Percentiles rank a stretch among this genome's conserved stretches.
phyloP scores from a whole-genome alignment of 2,329 filamentous ascomycete genomes.

The Boeremia lycopersici region DNA sequence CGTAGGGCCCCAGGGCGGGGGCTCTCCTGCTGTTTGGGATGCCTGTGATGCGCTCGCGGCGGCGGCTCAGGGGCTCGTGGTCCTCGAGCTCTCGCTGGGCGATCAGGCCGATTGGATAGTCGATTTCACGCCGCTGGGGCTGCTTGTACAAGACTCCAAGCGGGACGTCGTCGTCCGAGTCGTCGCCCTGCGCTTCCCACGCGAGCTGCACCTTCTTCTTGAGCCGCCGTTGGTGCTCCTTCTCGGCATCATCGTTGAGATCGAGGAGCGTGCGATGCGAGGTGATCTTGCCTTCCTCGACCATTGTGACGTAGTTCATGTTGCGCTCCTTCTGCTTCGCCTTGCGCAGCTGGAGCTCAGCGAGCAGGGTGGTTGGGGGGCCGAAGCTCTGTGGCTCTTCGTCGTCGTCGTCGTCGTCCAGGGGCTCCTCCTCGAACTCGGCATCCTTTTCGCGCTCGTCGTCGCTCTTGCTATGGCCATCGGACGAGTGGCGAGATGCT shows the following conservation, averaged over 20 bases:
- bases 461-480: slow-evolving; percentile 41
- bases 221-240: slow-evolving; percentile 76
- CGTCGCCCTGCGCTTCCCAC: slow-evolving; percentile 74
- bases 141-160: slow-evolving; percentile 74
- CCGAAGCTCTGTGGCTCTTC: slow-evolving; percentile 64
- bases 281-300: slow-evolving; percentile 71
- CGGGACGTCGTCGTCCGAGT: slow-evolving; percentile 79
- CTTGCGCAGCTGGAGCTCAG: slow-evolving; percentile 90
- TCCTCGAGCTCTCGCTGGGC: slow-evolving; percentile 87
- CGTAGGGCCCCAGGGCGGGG: slow-evolving; percentile 24
- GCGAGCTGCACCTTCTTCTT: slow-evolving; percentile 82
- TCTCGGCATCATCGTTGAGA: slow-evolving; percentile 86
- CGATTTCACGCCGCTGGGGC: slow-evolving; percentile 57
- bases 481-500: slow-evolving; percentile 27
- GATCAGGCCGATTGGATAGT: slow-evolving; percentile 73
- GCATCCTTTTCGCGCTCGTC: slow-evolving; percentile 44
- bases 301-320: slow-evolving; percentile 66
- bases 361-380: slow-evolving; percentile 85
- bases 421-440: slow-evolving; percentile 29
- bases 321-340: slow-evolving; percentile 83
- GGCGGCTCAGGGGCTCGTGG: slow-evolving; percentile 82
- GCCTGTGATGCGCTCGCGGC: slow-evolving; percentile 75
- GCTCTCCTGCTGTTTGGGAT: slow-evolving; percentile 28
- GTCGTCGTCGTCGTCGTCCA: slow-evolving; percentile 47
- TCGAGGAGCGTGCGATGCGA: slow-evolving; percentile 83